Percentiles rank a stretch among this genome's conserved stretches.
phyloP scores from a whole-genome alignment of 2,329 filamentous ascomycete genomes.

The Penicillium decumbens region DNA sequence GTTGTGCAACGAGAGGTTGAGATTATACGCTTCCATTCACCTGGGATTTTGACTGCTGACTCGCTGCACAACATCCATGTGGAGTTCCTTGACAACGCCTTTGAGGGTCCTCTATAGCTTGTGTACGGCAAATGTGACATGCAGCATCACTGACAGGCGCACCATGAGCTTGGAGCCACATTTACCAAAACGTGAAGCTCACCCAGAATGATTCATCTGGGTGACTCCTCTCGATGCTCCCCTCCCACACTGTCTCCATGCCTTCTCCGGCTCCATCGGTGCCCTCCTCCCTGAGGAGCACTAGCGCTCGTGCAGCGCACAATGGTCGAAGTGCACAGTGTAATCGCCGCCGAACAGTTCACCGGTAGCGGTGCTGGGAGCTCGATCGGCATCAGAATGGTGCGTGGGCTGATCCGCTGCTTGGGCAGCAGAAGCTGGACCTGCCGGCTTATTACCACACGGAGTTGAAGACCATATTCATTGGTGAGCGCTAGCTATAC shows the following conservation, averaged over 20 bases:
- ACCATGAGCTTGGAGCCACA: slow-evolving; percentile 45
- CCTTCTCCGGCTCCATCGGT: slow-evolving; percentile 26
- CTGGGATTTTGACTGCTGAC: slow-evolving; percentile 33
- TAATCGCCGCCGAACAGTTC: slow-evolving; percentile 56
- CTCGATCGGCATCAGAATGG: slow-evolving; percentile 58
- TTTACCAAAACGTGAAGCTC: slow-evolving; percentile 37
- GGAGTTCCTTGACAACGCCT: slow-evolving; percentile 36
- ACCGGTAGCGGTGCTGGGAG: slow-evolving; percentile 64
- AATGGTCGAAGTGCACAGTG: slow-evolving; percentile 64
- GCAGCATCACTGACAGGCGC: slow-evolving; percentile 29
- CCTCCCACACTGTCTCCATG: slow-evolving; percentile 33
- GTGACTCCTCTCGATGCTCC: slow-evolving; percentile 29
- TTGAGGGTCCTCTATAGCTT: slow-evolving; percentile 44
- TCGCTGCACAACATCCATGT: slow-evolving; percentile 51
- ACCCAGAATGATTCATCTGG: slow-evolving; percentile 46
- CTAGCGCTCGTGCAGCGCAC: slow-evolving; percentile 59
- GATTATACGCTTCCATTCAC: slow-evolving; percentile 28
- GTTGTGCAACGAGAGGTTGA: slow-evolving; percentile 5
- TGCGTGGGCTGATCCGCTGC: slow-evolving; percentile 57
- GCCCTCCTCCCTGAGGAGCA: slow-evolving; percentile 43
- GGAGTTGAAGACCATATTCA: slow-evolving; percentile 63
- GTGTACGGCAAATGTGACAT: slow-evolving; percentile 47
- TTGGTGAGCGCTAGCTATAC: slow-evolving; percentile 66
- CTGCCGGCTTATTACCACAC: slow-evolving; percentile 69
- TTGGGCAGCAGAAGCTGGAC: slow-evolving; percentile 65